Evolutionary conservation across 140 eudicot species (phyloP).

Genomic region (Oenanthe javanica): DNA sequence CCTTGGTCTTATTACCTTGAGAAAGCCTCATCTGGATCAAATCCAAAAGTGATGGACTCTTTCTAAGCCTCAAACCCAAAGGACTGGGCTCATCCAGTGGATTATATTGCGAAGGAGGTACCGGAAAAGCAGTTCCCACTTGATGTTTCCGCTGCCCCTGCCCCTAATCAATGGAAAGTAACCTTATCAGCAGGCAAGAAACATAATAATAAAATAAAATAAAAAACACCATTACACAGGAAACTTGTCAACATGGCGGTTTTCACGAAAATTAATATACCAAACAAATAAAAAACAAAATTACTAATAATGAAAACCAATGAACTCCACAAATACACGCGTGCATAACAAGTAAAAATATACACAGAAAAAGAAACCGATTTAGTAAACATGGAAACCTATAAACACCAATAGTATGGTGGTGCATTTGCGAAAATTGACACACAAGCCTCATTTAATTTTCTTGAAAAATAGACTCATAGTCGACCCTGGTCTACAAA

Average conservation of each 20-base stretch:
- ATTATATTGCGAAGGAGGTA: constrained; percentile 41
- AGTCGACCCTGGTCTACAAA: no score
- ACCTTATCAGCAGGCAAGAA: not conserved
- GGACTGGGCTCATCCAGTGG: constrained; percentile 91
- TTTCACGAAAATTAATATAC: not conserved
- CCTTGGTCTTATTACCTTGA: constrained; percentile 35
- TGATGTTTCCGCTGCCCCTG: constrained; percentile 19
- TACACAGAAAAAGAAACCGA: not conserved
- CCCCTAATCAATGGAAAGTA: not conserved
- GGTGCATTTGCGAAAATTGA: no score
- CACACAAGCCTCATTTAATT: no score
- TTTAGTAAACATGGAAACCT: not conserved
- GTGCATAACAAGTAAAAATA: not conserved
- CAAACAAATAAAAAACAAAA: no score
- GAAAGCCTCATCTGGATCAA: constrained; percentile 84
- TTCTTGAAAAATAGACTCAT: no score
- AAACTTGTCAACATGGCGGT: not conserved
- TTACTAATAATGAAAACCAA: not conserved
- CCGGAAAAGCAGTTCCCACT: constrained; percentile 23
- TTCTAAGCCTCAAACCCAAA: constrained; percentile 71
- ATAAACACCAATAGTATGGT: no score
- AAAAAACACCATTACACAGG: not conserved
- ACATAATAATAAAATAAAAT: no score
- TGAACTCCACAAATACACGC: not conserved
- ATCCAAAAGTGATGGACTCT: constrained; percentile 82